Conservation (phyloP, 352 stramenopile species). For the Phytophthora multivora region DNA sequence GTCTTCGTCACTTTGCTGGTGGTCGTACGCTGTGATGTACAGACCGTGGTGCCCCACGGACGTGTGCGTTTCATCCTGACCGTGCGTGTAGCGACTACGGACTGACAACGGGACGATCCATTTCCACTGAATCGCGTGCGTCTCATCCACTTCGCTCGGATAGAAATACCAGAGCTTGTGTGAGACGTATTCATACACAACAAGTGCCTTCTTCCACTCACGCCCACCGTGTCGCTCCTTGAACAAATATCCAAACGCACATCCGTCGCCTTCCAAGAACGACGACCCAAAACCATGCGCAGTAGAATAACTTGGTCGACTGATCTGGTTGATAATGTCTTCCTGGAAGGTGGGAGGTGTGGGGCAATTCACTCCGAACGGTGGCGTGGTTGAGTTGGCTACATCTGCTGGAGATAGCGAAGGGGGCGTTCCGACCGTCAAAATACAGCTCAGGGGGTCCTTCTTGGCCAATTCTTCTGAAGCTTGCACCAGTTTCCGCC, state of each 20-base stretch:
- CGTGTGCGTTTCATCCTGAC: constrained; percentile 83
- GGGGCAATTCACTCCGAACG: constrained; percentile 34
- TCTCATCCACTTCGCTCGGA: constrained; percentile 82
- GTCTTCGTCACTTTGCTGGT: constrained; percentile 63
- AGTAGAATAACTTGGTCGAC: constrained; percentile 81
- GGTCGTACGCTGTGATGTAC: constrained; percentile 81
- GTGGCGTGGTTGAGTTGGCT: constrained; percentile 27
- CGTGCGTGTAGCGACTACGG: constrained; percentile 77
- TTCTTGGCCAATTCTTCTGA: constrained; percentile 54
- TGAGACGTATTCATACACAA: constrained; percentile 88
- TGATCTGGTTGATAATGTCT: constrained; percentile 89
- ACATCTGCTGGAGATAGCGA: constrained; percentile 28
- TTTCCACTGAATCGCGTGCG: constrained; percentile 85
- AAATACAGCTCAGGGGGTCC: constrained; percentile 64
- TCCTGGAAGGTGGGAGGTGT: constrained; percentile 82
- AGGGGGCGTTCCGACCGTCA: constrained; percentile 47
- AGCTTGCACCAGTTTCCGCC: constrained; percentile 58
- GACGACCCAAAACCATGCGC: constrained; percentile 87
- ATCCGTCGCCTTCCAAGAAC: constrained; percentile 83
- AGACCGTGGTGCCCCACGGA: constrained; percentile 85
- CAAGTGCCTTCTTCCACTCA: constrained; percentile 84
- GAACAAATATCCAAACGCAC: constrained; percentile 85
- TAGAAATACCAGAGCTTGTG: constrained; percentile 92
- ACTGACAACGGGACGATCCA: constrained; percentile 86
- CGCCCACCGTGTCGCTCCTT: constrained; percentile 64